A percentile compares a stretch with the other conserved stretches of the same genome.
Conservation (phyloP, 2,329 filamentous ascomycete genomes). For the Penicillium sp. region DNA sequence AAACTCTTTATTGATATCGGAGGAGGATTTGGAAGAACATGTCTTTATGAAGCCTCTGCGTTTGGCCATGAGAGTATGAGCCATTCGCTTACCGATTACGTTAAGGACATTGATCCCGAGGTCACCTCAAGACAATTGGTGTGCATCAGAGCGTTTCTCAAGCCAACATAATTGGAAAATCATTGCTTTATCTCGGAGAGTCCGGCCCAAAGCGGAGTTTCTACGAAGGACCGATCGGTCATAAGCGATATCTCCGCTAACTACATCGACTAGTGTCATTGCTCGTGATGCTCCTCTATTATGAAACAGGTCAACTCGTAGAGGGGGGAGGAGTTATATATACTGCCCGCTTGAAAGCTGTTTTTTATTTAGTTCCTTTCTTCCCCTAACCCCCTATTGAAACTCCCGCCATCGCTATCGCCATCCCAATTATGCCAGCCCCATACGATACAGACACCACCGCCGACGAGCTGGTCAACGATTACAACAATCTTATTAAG, state of each 20-base stretch:
- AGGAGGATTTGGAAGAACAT: too few species aligned
- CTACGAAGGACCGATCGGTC: background rate
- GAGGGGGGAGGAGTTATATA: background rate
- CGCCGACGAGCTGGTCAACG: slow-evolving; percentile 21
- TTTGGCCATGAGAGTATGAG: too few species aligned
- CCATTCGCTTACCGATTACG: too few species aligned
- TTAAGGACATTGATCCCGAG: background rate
- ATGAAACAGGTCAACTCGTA: background rate
- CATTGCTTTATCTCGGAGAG: background rate
- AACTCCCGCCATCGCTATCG: background rate
- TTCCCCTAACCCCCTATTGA: background rate
- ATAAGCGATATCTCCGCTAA: background rate
- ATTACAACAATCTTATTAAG: slow-evolving; percentile 23
- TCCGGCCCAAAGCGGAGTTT: background rate
- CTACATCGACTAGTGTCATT: background rate
- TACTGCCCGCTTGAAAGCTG: background rate
- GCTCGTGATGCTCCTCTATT: background rate
- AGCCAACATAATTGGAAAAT: background rate
- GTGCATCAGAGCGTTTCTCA: background rate
- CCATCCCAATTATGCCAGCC: slow-evolving; percentile 5
- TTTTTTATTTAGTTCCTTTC: background rate
- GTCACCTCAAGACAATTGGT: background rate
- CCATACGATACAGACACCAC: slow-evolving; percentile 19
- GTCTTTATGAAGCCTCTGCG: too few species aligned
- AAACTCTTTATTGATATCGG: too few species aligned